Base-by-base conservation (phyloP, 2,329 filamentous ascomycete species). In the Aspergillus costaricaensis region DNA sequence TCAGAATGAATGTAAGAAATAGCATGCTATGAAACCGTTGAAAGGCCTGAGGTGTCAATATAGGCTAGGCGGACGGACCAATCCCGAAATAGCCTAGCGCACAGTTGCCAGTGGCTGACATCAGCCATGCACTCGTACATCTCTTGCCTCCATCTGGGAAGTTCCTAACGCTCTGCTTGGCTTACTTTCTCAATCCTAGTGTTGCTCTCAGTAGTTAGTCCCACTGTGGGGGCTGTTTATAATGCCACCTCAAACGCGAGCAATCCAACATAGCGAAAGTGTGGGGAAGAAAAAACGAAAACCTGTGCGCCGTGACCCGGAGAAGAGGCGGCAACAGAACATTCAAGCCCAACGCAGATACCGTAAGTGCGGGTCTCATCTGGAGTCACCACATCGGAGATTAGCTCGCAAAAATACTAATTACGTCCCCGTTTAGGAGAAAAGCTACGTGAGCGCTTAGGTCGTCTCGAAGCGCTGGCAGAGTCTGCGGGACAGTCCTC, bases 241-340 rank as follows among this genome's bases (percentile, higher is more conserved):
- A 1, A 65, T 65, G 62, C 44, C 58, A 44, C 52, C 32, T 7
- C 53, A 32, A 17, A 47, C 60, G 19, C 44, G 27, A 36, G 39
- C 43, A 7, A 32, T 5, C 7, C 27, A 58, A 19, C 10, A 7
- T 9, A 27, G 14, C 2, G 51, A 44, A 27, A 38, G 14, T 23
- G 27, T 27, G 17, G 39, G 44, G 56, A 63, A 64, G 32, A 49
- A 61, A 48, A 67, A 57, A 23, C 61, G 66, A 48, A 68, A 68
- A 38, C 66, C 66, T 10, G 62, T 63, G n/a, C 66, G 66, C n/a
- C 63, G 66, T 9, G 65, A 68, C 59, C 66, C 65, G 2, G 66
- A 68, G 39, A 65, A 58, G 57, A 49, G 66, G 30, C 63, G 66
- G 19, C 66, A 67, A 61, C 66, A 68, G 60, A 68, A 68, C 36